Percentiles rank a stretch among this genome's conserved stretches.
Evolutionary conservation across 2,329 filamentous ascomycete species (phyloP).

Genomic region (Neonectria coccinea): DNA sequence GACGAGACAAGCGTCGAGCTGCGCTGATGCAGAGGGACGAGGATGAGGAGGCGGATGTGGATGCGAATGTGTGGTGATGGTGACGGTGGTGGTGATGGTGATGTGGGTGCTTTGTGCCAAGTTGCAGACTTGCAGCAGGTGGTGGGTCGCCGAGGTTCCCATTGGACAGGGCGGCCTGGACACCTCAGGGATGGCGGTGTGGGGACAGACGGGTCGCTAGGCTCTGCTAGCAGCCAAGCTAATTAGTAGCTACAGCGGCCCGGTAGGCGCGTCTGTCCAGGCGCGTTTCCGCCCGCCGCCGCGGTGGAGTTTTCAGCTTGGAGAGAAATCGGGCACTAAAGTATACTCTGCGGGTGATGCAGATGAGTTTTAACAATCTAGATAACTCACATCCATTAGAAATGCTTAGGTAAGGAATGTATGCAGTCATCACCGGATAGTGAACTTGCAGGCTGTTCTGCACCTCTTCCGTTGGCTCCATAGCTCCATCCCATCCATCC

Average conservation of each 20-base stretch:
- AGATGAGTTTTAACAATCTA: no score
- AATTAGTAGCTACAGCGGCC: not conserved
- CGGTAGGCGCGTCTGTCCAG: constrained; percentile 21
- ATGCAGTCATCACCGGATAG: not conserved
- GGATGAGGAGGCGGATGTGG: constrained; percentile 19
- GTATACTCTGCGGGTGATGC: not conserved
- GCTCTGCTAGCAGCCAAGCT: constrained; percentile 3
- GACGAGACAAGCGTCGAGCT: constrained; percentile 14
- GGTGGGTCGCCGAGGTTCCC: constrained; percentile 14
- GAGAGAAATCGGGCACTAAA: not conserved
- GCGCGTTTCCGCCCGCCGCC: constrained; percentile 19
- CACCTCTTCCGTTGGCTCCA: no score
- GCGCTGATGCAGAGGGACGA: constrained; percentile 13
- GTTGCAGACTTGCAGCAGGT: constrained; percentile 6
- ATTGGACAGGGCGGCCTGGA: not conserved
- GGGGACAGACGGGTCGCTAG: constrained; percentile 8
- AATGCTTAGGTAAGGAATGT: not conserved
- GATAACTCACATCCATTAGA: not conserved
- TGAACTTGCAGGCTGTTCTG: no score
- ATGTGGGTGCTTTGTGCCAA: constrained; percentile 4
- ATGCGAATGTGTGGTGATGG: not conserved
- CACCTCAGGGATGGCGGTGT: not conserved
- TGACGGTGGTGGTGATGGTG: not conserved
- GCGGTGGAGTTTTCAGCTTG: not conserved
- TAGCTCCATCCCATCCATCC: no score